Evolutionary conservation across 371 early-diverging fungal species (phyloP), one percentile per base, ranked within the genome.

Genomic region (Entomophthora muscae): DNA sequence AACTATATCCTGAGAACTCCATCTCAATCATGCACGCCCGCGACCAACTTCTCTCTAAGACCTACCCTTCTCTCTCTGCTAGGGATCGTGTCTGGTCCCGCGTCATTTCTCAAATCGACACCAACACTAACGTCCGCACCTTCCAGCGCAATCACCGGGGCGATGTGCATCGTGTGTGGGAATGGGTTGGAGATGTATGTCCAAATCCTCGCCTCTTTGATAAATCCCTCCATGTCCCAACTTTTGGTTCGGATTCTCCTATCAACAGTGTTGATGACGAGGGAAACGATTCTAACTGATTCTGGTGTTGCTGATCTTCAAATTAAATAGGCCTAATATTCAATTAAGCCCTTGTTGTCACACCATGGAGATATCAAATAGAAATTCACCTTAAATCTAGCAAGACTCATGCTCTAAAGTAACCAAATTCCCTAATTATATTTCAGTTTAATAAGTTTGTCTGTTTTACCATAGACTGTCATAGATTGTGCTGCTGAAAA

Each of bases 131-230:
- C 30, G 30, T 59, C 21, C 23, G 60, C 23, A 32, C 23, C n/a
- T 26, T n/a, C n/a, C 27, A 59, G 30, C 7, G n/a, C 5, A 26
- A 59, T 26, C 23, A 27, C 22, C 23, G 30, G 13, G 60, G 60
- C 10, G 60, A 59, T 26, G 30, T n/a, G 10, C 60, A 59, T 32
- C 60, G 30, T 21, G 60, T 59, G 23, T 59, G 60, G 60, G 60
- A 59, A 32, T 59, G 60, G 60, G 30, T 59, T 26, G 0, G 73
- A 12, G 56, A 55, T 55, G 42, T 42, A 5, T 17, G 10, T 5
- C 42, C 42, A 10, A 42, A 17, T 17, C 28, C 56, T 22, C 28
- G 22, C 12, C 12, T n/a, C 12, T 51, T 51, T 51, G n/a, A 51
- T 51, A 51, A 51, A 51, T 51, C n/a, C 17, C 12, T 17, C n/a